Conservation (phyloP, 768 basidiomycete species). For the Thelephora ganbajun region DNA sequence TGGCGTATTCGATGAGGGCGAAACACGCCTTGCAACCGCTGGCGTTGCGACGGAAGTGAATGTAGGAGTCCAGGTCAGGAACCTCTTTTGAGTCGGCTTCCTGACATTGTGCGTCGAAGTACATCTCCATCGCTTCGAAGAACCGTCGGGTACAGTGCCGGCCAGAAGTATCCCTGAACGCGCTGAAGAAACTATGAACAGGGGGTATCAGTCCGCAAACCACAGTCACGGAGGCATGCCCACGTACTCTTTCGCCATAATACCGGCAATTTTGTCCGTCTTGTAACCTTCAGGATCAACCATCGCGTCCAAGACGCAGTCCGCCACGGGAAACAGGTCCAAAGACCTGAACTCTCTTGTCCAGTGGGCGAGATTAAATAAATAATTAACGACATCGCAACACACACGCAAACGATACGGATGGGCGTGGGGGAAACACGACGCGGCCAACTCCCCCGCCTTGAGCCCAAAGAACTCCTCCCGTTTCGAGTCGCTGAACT, state of each 20-base stretch:
- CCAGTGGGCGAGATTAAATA: slow-evolving; percentile 29
- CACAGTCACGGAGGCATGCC: slow-evolving; percentile 1
- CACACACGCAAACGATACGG: slow-evolving; percentile 46
- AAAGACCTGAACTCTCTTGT: slow-evolving; percentile 18
- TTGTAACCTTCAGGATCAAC: slow-evolving; percentile 13
- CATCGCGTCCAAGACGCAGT: slow-evolving; percentile 18
- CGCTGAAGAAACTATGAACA: slow-evolving; percentile 18
- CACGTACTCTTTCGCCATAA: slow-evolving; percentile 11
- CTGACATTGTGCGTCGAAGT: slow-evolving; percentile 18
- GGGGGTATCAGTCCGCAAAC: neutral
- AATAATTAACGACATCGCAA: slow-evolving; percentile 48
- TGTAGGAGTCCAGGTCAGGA: slow-evolving; percentile 35
- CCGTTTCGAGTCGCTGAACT: slow-evolving; percentile 18
- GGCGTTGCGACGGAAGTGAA: slow-evolving; percentile 37
- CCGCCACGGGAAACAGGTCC: slow-evolving; percentile 9
- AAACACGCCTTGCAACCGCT: slow-evolving; percentile 38
- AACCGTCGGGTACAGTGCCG: slow-evolving; percentile 23
- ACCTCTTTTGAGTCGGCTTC: slow-evolving; percentile 17
- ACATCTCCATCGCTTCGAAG: slow-evolving; percentile 17
- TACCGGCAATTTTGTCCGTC: slow-evolving; percentile 13
- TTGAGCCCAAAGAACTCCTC: slow-evolving; percentile 37
- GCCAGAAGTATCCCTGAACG: slow-evolving; percentile 23
- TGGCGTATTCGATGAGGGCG: slow-evolving; percentile 40
- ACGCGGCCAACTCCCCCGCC: slow-evolving; percentile 53
- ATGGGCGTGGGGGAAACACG: slow-evolving; percentile 45